A percentile compares a stretch with the other conserved stretches of the same genome.
These are phyloP conservation scores for Marasmius tenuissimus DNA, from an alignment of 1,284 basidiomycete species.

Conservation along the genomic window DNA sequence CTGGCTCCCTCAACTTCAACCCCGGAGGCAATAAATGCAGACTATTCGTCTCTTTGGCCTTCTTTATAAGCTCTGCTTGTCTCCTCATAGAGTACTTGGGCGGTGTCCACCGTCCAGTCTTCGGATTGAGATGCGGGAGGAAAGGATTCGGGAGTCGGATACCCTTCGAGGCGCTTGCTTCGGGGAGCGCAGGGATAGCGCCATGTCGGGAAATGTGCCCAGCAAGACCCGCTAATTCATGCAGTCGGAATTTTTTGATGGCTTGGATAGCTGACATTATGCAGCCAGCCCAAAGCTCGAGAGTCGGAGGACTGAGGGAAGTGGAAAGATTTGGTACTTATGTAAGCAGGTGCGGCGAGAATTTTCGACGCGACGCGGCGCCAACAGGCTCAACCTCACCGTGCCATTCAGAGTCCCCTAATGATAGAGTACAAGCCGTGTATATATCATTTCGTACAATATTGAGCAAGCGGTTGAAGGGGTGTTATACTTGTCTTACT, in stretches of 20 bases:
- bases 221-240: slow-evolving; percentile 38
- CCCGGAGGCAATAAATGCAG: slow-evolving; percentile 66
- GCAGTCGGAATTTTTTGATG: slow-evolving; percentile 45
- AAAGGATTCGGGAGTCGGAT: slow-evolving; percentile 63
- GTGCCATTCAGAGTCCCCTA: not conserved
- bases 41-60: slow-evolving; percentile 52
- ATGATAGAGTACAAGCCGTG: not conserved
- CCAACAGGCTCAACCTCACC: not conserved
- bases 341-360: too few species aligned
- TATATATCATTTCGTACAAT: not conserved
- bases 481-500: not conserved
- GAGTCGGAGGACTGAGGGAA: too few species aligned
- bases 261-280: slow-evolving; percentile 30
- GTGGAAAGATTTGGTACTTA: too few species aligned
- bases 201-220: slow-evolving; percentile 33
- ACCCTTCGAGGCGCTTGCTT: slow-evolving; percentile 20
- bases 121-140: slow-evolving; percentile 56
- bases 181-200: slow-evolving; percentile 32
- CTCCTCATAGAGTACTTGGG: slow-evolving; percentile 70
- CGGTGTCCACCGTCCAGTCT: slow-evolving; percentile 64
- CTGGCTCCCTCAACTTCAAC: slow-evolving; percentile 43
- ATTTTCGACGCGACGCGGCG: not conserved
- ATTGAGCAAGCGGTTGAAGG: not conserved
- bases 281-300: too few species aligned
- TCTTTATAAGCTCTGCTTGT: slow-evolving; percentile 77